Evolutionary conservation across 1,284 basidiomycete species (phyloP), one percentile per base, ranked within the genome.

Genomic region (Boletus semigastroideus): DNA sequence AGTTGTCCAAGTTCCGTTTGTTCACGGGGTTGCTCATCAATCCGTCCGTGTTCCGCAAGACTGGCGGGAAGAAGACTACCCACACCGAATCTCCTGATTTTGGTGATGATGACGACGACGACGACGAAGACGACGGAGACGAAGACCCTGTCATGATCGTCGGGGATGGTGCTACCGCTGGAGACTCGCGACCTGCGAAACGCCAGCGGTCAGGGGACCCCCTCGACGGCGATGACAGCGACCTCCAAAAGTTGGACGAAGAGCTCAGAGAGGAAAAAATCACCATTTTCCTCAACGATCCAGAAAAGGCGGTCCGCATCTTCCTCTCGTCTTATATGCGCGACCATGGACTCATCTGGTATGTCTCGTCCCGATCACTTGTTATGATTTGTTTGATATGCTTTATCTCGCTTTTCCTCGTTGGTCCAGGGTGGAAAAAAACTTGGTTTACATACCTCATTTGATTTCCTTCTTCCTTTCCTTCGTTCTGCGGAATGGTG

Each of bases 311-410:
- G 17, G 66, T 82, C 28, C 77, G 75, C 49, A 71, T 86, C 9
- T 89, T 87, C 65, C 73, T 90, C 47, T 86, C 84, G 0, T 83
- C 81, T 5, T 80, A 81, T 56, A 82, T 82, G 71, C 74, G 78
- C 22, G 76, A 82, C 47, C 77, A 82, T 48, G 86, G 86, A 10
- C 71, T 88, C 43, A 73, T 82, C 44, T 87, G 79, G 85, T 86
- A 59, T 33, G 74, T 63, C 2, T 5, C 16, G 39, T 54, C 28
- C 22, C 10, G 34, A 19, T 27, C 16, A 16, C 13, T 9, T 10
- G 34, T 36, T 6, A 33, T 41, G 22, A 22, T 34, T 12, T 10
- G 17, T 19, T 39, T 53, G n/a, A 50, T 50, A 13, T 33, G 3
- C 13, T 6, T 46, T 17, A 1, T 1, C 19, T 42, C 17, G n/a